phyloP scores from a whole-genome alignment of 371 early-diverging fungal genomes.

The Umbelopsis sp. region DNA sequence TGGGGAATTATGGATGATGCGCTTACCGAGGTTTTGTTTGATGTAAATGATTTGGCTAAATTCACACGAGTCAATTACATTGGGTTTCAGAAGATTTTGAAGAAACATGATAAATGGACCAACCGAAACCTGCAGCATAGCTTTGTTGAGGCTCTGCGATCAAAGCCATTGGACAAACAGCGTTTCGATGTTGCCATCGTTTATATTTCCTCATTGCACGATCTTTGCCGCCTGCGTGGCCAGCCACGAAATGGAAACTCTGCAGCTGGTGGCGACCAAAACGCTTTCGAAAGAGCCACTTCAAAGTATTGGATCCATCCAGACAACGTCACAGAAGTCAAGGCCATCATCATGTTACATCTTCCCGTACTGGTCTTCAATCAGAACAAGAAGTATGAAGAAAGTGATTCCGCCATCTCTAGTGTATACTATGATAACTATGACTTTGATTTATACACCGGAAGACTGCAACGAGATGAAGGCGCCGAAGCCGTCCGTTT shows the following conservation, averaged over 20 bases:
- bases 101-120: conserved; percentile 90
- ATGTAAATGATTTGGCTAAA: conserved; percentile 86
- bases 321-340: conserved; percentile 97
- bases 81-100: conserved; percentile 93
- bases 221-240: conserved; percentile 43
- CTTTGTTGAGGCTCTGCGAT: conserved; percentile 81
- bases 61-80: conserved; percentile 92
- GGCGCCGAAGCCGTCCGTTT: conserved; percentile 92
- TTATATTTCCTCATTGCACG: conserved; percentile 47
- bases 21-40: conserved; percentile 57
- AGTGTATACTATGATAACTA: conserved; percentile 96
- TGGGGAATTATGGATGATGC: conserved; percentile 51
- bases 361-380: conserved; percentile 94
- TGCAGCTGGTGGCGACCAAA: conserved; percentile 69
- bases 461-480: conserved; percentile 91
- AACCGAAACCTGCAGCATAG: conserved; percentile 74
- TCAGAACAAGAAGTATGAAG: conserved; percentile 57
- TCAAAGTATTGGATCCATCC: conserved; percentile 99
- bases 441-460: conserved; percentile 88
- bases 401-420: conserved; percentile 71
- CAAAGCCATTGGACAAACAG: conserved; percentile 47
- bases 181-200: conserved; percentile 63
- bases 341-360: conserved; percentile 89
- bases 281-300: conserved; percentile 85
- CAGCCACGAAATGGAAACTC: conserved; percentile 34